These are phyloP conservation scores for Ligustrum vulgare DNA, from an alignment of 257 asterid species.

Conservation along the genomic window DNA sequence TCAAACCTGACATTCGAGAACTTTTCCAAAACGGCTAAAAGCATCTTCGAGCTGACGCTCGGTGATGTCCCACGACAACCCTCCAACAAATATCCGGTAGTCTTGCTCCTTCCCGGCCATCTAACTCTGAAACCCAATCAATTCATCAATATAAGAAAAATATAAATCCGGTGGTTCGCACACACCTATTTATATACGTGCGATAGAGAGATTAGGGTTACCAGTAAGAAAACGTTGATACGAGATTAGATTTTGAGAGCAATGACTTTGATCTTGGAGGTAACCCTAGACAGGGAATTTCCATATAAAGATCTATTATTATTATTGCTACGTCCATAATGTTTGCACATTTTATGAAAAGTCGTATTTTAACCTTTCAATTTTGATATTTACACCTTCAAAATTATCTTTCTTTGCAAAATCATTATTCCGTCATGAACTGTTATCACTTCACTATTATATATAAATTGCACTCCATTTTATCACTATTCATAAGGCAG, in stretches of 20 bases:
- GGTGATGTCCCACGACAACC: conserved; percentile 77
- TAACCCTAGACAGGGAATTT: too few relatives aligned
- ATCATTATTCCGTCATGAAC: too few relatives aligned
- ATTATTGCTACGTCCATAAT: too few relatives aligned
- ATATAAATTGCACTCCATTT: too few relatives aligned
- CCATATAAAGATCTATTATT: too few relatives aligned
- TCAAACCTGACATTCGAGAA: conserved; percentile 81
- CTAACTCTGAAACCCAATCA: conserved; percentile 16
- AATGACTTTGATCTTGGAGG: too few relatives aligned
- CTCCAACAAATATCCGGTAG: conserved; percentile 86
- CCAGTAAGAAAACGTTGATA: neutral
- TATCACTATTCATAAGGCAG: too few relatives aligned
- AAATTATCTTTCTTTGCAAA: too few relatives aligned
- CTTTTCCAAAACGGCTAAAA: conserved; percentile 80
- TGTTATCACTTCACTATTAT: too few relatives aligned
- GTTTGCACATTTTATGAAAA: too few relatives aligned
- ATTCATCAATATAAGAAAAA: conserved; percentile 10
- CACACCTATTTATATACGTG: neutral
- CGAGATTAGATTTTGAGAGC: neutral
- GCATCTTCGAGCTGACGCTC: conserved; percentile 92
- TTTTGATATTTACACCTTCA: too few relatives aligned
- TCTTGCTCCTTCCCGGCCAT: conserved; percentile 88
- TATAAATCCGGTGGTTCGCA: neutral
- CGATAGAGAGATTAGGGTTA: neutral
- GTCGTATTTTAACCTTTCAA: too few relatives aligned